phyloP scores from a whole-genome alignment of 2,329 filamentous ascomycete genomes.

The Phialophora chinensis region DNA sequence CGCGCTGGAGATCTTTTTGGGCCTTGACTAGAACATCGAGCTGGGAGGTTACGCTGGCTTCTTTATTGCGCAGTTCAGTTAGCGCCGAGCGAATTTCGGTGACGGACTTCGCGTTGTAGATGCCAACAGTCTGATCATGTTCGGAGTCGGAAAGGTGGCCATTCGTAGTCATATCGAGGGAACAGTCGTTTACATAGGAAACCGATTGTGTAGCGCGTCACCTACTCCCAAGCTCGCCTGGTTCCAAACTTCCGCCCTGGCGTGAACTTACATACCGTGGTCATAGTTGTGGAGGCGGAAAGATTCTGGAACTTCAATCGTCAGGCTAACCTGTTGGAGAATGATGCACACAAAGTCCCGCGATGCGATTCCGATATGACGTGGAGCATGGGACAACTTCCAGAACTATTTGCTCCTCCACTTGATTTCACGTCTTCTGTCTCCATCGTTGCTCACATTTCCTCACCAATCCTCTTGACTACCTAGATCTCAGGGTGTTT shows the following conservation, averaged over 20 bases:
- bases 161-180: conserved; percentile 28
- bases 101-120: conserved; percentile 75
- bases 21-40: conserved; percentile 79
- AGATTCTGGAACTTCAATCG: background rate
- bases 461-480: background rate
- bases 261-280: too few species aligned
- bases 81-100: conserved; percentile 81
- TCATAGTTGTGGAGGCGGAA: too few species aligned
- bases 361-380: background rate
- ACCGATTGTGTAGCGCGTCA: background rate
- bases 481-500: conserved; percentile 18
- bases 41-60: conserved; percentile 73
- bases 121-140: conserved; percentile 42
- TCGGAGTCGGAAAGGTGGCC: conserved; percentile 26
- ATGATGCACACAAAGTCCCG: background rate
- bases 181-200: background rate
- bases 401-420: background rate
- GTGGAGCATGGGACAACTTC: background rate
- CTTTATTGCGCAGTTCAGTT: conserved; percentile 74
- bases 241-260: background rate
- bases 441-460: background rate
- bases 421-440: background rate
- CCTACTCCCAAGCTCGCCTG: background rate
- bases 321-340: background rate
- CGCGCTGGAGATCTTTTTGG: conserved; percentile 83